phyloP scores from a whole-genome alignment of 352 stramenopile genomes.

The Phytopythium mirpurense region DNA sequence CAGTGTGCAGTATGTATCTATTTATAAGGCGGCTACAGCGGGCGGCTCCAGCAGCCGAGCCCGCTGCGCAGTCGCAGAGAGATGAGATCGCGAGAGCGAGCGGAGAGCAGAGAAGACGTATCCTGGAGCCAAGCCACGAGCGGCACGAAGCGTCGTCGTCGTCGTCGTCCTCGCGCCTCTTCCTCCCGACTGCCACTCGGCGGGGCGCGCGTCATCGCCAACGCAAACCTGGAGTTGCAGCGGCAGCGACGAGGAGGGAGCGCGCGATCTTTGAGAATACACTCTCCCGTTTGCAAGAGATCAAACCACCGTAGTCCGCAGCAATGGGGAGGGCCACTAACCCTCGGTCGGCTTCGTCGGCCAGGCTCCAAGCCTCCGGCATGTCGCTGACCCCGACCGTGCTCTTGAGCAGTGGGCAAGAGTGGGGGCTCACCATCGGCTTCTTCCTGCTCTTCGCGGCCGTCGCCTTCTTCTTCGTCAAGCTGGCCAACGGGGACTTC shows the following conservation, averaged over 20 bases:
- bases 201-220: not conserved
- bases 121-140: not conserved
- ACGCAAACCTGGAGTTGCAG: not conserved
- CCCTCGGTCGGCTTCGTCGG: not conserved
- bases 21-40: constrained; percentile 3
- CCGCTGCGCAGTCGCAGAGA: not conserved
- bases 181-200: not conserved
- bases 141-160: constrained; percentile 3
- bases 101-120: not conserved
- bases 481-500: constrained; percentile 7
- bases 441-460: constrained; percentile 11
- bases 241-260: not conserved
- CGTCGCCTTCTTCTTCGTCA: constrained; percentile 15
- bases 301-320: not conserved
- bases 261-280: constrained; percentile 2
- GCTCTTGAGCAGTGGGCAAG: constrained; percentile 10
- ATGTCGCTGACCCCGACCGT: constrained; percentile 4
- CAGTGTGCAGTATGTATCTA: constrained; percentile 1
- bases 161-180: not conserved
- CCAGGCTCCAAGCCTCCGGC: not conserved
- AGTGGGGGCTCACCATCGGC: constrained; percentile 14
- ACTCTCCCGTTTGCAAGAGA: not conserved
- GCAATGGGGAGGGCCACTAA: not conserved
- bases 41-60: not conserved
- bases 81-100: not conserved